phyloP scores from a whole-genome alignment of 2,329 filamentous ascomycete species.

The Cytospora schulzeri region DNA sequence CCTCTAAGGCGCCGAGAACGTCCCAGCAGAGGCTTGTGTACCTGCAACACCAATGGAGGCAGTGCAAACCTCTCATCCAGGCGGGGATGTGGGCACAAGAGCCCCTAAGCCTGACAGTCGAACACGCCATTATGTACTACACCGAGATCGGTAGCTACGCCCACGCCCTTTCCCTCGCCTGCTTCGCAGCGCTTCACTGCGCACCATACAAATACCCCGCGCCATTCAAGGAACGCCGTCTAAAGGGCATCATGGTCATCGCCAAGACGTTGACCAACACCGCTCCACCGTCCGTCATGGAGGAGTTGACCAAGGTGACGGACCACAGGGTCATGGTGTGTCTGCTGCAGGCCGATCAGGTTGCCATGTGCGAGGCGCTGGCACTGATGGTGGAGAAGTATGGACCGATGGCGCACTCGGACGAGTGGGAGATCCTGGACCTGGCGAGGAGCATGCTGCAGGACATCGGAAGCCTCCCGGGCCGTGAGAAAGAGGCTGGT shows the following conservation, averaged over 20 bases:
- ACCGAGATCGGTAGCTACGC: constrained; percentile 45
- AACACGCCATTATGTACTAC: constrained; percentile 49
- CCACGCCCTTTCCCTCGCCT: constrained; percentile 49
- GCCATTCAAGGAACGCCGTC: constrained; percentile 52
- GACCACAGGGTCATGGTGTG: constrained; percentile 34
- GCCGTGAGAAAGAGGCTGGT: constrained; percentile 47
- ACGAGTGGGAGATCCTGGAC: constrained; percentile 48
- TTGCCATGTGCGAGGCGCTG: constrained; percentile 56
- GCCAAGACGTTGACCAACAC: constrained; percentile 56
- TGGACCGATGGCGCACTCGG: constrained; percentile 44
- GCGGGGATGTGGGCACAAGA: constrained; percentile 50
- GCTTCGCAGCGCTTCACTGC: constrained; percentile 49
- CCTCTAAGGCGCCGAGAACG: constrained; percentile 23
- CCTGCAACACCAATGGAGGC: constrained; percentile 41
- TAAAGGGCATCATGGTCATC: constrained; percentile 54
- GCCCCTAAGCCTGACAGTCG: constrained; percentile 49
- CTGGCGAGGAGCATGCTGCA: constrained; percentile 50
- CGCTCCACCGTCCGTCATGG: constrained; percentile 41
- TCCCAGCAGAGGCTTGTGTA: constrained; percentile 25
- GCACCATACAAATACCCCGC: constrained; percentile 54
- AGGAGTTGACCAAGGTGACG: constrained; percentile 33
- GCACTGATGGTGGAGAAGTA: constrained; percentile 50
- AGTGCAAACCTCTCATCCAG: constrained; percentile 42
- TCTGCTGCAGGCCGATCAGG: constrained; percentile 51
- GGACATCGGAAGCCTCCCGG: constrained; percentile 51